phyloP scores from a whole-genome alignment of 2,329 filamentous ascomycete genomes.

The Neopestalotiopsis sp. region DNA sequence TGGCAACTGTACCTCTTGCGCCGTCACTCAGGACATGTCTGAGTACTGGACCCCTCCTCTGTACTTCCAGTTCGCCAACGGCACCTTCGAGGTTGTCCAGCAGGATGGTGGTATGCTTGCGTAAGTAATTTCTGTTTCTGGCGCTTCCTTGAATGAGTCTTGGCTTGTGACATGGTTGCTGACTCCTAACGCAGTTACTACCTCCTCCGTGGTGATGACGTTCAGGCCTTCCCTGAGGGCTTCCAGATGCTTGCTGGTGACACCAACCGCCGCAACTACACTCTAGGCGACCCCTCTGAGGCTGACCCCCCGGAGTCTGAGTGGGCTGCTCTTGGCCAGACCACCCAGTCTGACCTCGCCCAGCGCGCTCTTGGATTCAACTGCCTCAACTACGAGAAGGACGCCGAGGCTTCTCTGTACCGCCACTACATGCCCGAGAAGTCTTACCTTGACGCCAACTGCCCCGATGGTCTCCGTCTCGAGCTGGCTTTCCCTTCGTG shows the following conservation, averaged over 20 bases:
- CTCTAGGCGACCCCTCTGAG: conserved; percentile 68
- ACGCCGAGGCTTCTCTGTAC: conserved; percentile 74
- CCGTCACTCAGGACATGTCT: conserved; percentile 81
- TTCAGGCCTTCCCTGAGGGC: conserved; percentile 75
- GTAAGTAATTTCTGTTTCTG: conserved; percentile 55
- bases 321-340: conserved; percentile 70
- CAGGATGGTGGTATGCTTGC: conserved; percentile 85
- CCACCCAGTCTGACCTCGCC: conserved; percentile 68
- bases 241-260: conserved; percentile 87
- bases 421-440: conserved; percentile 85
- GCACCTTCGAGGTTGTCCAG: conserved; percentile 69
- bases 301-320: conserved; percentile 69
- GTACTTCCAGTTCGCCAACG: conserved; percentile 76
- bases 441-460: conserved; percentile 78
- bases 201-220: conserved; percentile 67
- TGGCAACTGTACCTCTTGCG: conserved; percentile 80
- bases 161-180: neutral
- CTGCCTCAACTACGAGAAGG: conserved; percentile 79
- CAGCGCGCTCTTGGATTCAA: conserved; percentile 94
- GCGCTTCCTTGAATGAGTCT: neutral
- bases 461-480: conserved; percentile 78
- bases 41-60: conserved; percentile 83
- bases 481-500: conserved; percentile 90
- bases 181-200: conserved; percentile 68
- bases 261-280: conserved; percentile 70